Evolutionary conservation across 768 basidiomycete genomes (phyloP), one percentile per base, ranked within the genome.

Genomic region (Gymnopilus dilepis): DNA sequence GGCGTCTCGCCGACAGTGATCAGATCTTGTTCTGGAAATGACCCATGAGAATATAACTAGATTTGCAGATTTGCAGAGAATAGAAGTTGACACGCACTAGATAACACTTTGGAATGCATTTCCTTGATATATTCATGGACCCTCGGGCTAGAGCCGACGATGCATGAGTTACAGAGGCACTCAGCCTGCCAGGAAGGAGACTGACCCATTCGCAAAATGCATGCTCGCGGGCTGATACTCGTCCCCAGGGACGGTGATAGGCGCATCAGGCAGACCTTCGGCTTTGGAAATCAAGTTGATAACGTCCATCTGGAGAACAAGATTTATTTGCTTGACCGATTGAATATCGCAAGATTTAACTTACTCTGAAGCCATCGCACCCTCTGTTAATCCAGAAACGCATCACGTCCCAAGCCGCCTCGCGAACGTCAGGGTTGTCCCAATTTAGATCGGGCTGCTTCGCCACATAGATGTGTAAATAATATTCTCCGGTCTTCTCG

Each of bases 371-470:
- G 1, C 90, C 91, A 62, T 91, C 89, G 62, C 87, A 86, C 0
- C 91, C 90, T 51, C 86, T 77, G 56, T 86, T 80, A n/a, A 91
- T 77, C 90, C 90, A 92, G 68, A 89, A 92, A 42, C 74, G 73
- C 88, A 92, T 88, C 47, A 86, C 69, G 33, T 87, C 84, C 74
- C 80, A 87, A 1, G 90, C 79, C 7, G 86, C 83, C 58, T 81
- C 76, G 6, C 86, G 77, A 1, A 89, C 84, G 6, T 81, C 80
- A 0, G 82, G 80, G 64, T 90, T 88, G 53, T 90, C 88, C 89
- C 89, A 92, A 69, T 93, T 91, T 15, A 92, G 72, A 69, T 92
- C 91, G 0, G 90, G 91, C 74, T 91, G 90, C 67, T 90, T 82
- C 8, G 78, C 68, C 56, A 83, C 75, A 73, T 85, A 92, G 1